A percentile compares a stretch with the other conserved stretches of the same genome.
Conservation (phyloP, 2,329 filamentous ascomycete species). For the Bimuria novae-zelandiae region DNA sequence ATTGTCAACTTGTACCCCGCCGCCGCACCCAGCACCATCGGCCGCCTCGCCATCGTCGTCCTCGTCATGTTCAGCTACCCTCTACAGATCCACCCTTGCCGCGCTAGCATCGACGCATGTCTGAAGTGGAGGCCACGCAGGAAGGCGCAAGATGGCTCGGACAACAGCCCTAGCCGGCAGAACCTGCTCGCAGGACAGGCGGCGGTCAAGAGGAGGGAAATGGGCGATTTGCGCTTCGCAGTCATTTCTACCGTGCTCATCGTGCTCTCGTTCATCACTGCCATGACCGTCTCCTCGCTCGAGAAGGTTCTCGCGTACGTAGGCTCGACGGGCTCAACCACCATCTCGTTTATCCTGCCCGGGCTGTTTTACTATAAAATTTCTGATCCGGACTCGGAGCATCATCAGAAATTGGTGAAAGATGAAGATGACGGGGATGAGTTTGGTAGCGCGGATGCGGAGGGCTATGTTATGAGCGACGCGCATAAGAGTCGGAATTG, state of each 20-base stretch:
- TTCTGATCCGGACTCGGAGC: conserved; percentile 80
- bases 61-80: conserved; percentile 97
- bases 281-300: conserved; percentile 87
- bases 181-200: conserved; percentile 48
- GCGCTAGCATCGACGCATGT: conserved; percentile 94
- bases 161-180: conserved; percentile 48
- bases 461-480: conserved; percentile 41
- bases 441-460: conserved; percentile 60
- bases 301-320: conserved; percentile 95
- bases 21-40: conserved; percentile 84
- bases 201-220: conserved; percentile 49
- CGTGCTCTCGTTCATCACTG: conserved; percentile 80
- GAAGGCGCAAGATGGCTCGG: conserved; percentile 34
- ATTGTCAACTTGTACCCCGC: conserved; percentile 76
- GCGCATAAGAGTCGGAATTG: conserved; percentile 64
- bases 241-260: conserved; percentile 86
- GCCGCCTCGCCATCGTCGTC: conserved; percentile 91
- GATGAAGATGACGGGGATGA: conserved; percentile 86
- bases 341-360: conserved; percentile 95
- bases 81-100: conserved; percentile 92
- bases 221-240: conserved; percentile 88
- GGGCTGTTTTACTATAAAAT: conserved; percentile 99
- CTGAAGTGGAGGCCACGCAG: conserved; percentile 78
- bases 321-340: conserved; percentile 89
- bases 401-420: conserved; percentile 86